These are phyloP conservation scores for Hymenoscyphus occultus DNA, from an alignment of 2,329 filamentous ascomycete species.

Conservation along the genomic window DNA sequence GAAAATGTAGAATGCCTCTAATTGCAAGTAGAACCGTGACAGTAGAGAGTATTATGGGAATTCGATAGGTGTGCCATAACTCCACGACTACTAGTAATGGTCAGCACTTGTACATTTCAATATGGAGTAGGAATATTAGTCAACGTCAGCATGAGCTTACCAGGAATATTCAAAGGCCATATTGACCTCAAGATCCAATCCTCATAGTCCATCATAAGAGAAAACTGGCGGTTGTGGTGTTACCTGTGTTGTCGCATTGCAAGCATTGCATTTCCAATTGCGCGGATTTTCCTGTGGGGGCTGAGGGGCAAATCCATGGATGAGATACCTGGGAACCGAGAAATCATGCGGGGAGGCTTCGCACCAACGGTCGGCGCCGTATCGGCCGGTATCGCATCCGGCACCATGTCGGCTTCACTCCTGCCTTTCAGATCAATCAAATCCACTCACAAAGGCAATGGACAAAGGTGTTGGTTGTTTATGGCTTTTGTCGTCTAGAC, in stretches of 20 bases:
- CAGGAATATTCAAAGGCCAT: neutral
- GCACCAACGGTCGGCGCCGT: too few species aligned
- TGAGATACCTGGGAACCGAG: too few species aligned
- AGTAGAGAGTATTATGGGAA: slow-evolving; percentile 42
- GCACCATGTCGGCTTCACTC: too few species aligned
- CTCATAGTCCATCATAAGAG: slow-evolving; percentile 4
- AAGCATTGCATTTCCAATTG: slow-evolving; percentile 3
- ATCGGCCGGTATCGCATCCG: too few species aligned
- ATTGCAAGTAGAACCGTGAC: slow-evolving; percentile 38
- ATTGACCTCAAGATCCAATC: neutral
- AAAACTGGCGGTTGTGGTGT: neutral
- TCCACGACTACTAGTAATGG: slow-evolving; percentile 29
- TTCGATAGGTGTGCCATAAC: slow-evolving; percentile 47
- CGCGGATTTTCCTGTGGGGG: slow-evolving; percentile 1
- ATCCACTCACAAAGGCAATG: too few species aligned
- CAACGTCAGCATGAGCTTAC: neutral
- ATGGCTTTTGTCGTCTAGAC: too few species aligned
- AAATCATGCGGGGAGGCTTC: too few species aligned
- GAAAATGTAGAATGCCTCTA: slow-evolving; percentile 36
- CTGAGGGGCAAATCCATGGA: neutral
- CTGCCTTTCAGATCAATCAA: too few species aligned
- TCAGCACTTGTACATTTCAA: slow-evolving; percentile 7
- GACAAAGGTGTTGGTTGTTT: too few species aligned
- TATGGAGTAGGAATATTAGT: neutral
- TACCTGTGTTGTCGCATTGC: neutral